phyloP scores from a whole-genome alignment of 1,284 basidiomycete genomes.

The Irpex lacteus region DNA sequence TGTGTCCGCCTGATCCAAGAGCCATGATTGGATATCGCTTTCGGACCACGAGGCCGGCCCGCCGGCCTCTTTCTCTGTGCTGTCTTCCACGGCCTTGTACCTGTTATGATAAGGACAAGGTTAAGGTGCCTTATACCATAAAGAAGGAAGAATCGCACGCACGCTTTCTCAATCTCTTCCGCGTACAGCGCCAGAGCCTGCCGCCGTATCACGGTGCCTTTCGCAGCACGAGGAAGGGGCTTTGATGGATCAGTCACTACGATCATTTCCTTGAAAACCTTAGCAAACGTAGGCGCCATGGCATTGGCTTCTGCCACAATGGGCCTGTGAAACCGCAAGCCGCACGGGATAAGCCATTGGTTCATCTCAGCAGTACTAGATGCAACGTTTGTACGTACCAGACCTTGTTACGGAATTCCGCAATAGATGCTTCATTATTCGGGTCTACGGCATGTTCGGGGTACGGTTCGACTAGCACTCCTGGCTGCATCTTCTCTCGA shows the following conservation, averaged over 20 bases:
- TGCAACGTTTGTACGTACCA: slow-evolving; percentile 12
- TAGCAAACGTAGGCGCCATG: slow-evolving; percentile 34
- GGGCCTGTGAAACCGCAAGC: slow-evolving; percentile 1
- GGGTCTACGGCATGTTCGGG: slow-evolving; percentile 9
- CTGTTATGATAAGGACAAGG: slow-evolving; percentile 2
- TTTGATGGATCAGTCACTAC: slow-evolving; percentile 22
- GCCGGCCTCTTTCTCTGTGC: slow-evolving; percentile 15
- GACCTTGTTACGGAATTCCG: slow-evolving; percentile 8
- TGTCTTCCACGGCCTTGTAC: slow-evolving; percentile 25
- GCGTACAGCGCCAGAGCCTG: slow-evolving; percentile 25
- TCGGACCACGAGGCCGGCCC: slow-evolving; percentile 24
- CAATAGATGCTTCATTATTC: slow-evolving; percentile 7
- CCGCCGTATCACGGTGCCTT: slow-evolving; percentile 26
- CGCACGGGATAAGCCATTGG: neutral
- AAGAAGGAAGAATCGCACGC: slow-evolving; percentile 13
- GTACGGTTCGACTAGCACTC: slow-evolving; percentile 21
- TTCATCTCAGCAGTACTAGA: neutral
- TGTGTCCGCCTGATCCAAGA: slow-evolving; percentile 24
- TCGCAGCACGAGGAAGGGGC: slow-evolving; percentile 27
- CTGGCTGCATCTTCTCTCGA: slow-evolving; percentile 18
- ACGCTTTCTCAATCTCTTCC: slow-evolving; percentile 28
- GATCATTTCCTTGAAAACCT: slow-evolving; percentile 36
- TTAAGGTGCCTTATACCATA: neutral
- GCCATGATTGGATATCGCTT: slow-evolving; percentile 25
- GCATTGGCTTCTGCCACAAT: slow-evolving; percentile 32